phyloP scores from a whole-genome alignment of 805 yeast species.

The Saccharomycopsis olivae region DNA sequence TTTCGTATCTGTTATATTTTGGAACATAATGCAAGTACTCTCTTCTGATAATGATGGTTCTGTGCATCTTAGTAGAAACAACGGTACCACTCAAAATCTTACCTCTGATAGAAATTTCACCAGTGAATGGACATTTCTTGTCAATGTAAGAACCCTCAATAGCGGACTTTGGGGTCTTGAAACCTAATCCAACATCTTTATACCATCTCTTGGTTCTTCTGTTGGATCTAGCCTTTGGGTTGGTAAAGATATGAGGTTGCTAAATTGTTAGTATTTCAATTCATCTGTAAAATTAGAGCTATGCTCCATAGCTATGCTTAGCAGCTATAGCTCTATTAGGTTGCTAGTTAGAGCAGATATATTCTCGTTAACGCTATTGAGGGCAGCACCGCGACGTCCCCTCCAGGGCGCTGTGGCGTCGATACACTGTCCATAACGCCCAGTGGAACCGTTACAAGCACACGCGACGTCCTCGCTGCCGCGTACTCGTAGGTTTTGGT shows the following conservation, averaged over 20 bases:
- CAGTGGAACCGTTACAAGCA: too few relatives aligned
- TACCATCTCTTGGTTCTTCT: constrained; percentile 99
- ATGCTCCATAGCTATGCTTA: neutral
- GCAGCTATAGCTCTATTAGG: neutral
- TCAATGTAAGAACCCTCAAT: constrained; percentile 98
- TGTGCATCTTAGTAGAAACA: constrained; percentile 99
- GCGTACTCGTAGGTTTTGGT: too few relatives aligned
- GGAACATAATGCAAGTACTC: constrained; percentile 99
- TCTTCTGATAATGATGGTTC: constrained; percentile 99
- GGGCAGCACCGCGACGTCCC: too few relatives aligned
- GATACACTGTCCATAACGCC: too few relatives aligned
- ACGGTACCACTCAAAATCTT: constrained; percentile 98
- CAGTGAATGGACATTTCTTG: constrained; percentile 99
- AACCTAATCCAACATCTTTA: constrained; percentile 99
- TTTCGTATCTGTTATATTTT: constrained; percentile 99
- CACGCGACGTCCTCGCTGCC: too few relatives aligned
- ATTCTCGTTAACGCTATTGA: too few relatives aligned
- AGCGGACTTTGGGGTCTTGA: constrained; percentile 99
- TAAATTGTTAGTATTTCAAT: constrained; percentile 24
- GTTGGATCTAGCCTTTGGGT: constrained; percentile 99
- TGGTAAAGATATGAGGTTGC: constrained; percentile 99
- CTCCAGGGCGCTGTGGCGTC: too few relatives aligned
- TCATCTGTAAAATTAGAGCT: neutral
- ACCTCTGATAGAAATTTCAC: constrained; percentile 97
- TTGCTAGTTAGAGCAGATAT: too few relatives aligned